Conservation (phyloP, 2,329 filamentous ascomycete species). For the Penicillium sp. region DNA sequence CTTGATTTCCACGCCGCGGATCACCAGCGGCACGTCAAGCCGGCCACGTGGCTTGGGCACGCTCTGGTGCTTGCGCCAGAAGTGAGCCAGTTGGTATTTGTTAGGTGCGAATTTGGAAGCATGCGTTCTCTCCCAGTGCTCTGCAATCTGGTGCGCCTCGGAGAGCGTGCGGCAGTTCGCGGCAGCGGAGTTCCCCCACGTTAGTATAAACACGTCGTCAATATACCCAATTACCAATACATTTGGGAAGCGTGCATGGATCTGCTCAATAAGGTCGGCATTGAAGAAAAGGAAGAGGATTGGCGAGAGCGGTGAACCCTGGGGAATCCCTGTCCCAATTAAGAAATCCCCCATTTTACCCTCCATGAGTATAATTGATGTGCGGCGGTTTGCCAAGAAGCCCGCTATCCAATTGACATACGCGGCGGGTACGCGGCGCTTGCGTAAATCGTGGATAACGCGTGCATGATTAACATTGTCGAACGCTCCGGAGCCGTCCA, state of each 20-base stretch:
- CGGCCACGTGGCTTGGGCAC: neutral
- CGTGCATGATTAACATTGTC: neutral
- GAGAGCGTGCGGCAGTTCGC: constrained; percentile 19
- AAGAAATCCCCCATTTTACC: neutral
- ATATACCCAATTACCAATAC: constrained; percentile 13
- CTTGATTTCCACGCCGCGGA: neutral
- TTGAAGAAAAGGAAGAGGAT: constrained; percentile 29
- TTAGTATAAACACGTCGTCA: constrained; percentile 12
- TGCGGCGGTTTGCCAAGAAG: neutral
- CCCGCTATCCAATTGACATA: neutral
- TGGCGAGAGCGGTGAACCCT: constrained; percentile 22
- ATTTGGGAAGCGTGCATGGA: constrained; percentile 5
- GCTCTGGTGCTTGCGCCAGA: constrained; percentile 5
- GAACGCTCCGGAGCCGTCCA: neutral
- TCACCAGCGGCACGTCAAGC: neutral
- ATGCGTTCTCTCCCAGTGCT: constrained; percentile 17
- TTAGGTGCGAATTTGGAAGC: constrained; percentile 8
- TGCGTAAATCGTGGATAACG: neutral
- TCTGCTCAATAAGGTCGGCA: constrained; percentile 19
- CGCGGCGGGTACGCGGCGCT: neutral
- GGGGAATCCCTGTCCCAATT: constrained; percentile 18
- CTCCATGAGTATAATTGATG: neutral
- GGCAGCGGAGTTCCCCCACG: constrained; percentile 15
- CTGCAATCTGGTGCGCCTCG: constrained; percentile 19
- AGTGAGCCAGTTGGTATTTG: constrained; percentile 14